Percentiles rank a stretch among this genome's conserved stretches.
Conservation (phyloP, 2,329 filamentous ascomycete genomes). For the Ophiostoma australiae region DNA sequence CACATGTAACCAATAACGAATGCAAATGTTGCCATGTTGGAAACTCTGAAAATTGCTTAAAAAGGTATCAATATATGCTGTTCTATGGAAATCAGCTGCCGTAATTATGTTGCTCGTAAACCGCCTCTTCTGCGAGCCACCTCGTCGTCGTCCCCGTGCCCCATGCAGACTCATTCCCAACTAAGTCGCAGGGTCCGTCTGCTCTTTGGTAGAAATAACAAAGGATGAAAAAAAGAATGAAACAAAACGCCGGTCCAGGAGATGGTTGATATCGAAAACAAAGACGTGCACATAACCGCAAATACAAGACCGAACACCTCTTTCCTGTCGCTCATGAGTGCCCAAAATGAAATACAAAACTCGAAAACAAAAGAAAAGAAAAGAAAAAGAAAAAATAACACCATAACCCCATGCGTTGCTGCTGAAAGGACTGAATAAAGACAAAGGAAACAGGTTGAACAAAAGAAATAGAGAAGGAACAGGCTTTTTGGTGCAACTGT, state of each 20-base stretch:
- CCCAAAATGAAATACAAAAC: conserved; percentile 14
- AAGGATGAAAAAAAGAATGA: conserved; percentile 5
- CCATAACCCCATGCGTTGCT: conserved; percentile 23
- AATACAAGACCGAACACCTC: conserved; percentile 19
- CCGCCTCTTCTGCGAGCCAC: conserved; percentile 1
- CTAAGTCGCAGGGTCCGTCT: background rate
- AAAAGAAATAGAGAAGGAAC: background rate
- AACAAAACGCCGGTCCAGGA: conserved; percentile 17
- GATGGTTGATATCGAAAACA: conserved; percentile 19
- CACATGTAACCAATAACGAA: background rate
- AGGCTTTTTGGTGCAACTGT: background rate
- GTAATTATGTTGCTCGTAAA: conserved; percentile 3
- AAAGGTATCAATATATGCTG: conserved; percentile 8
- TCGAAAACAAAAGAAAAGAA: conserved; percentile 3
- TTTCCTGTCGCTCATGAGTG: conserved; percentile 17
- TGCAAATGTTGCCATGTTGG: background rate
- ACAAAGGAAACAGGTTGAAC: background rate
- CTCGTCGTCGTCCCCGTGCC: background rate
- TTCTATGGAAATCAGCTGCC: conserved; percentile 10
- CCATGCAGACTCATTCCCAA: background rate
- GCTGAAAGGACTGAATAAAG: background rate
- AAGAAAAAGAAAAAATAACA: conserved; percentile 15
- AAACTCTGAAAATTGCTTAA: too few species aligned
- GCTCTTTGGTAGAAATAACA: background rate
- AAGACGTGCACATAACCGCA: conserved; percentile 12